Evolutionary conservation across 1,284 basidiomycete species (phyloP).

Genomic region (Polyporus tsugae): DNA sequence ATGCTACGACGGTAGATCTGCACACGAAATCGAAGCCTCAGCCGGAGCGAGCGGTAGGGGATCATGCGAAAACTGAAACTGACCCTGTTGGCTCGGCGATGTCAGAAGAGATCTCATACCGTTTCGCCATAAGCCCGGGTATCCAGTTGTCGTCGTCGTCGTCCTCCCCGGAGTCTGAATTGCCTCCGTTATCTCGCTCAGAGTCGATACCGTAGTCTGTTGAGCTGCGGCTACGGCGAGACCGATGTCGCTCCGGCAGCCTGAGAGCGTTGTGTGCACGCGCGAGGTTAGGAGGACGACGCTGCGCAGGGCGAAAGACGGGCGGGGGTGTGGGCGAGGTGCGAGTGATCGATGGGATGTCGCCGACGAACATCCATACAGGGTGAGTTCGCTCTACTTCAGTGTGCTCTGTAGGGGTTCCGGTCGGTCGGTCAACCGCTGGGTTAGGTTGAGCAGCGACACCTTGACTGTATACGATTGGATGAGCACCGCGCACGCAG

Average conservation of each 20-base stretch:
- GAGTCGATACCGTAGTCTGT: not conserved
- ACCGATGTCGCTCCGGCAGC: not conserved
- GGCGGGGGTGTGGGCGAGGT: constrained; percentile 1
- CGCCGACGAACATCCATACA: not conserved
- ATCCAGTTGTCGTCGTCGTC: not conserved
- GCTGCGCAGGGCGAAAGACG: not conserved
- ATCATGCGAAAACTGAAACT: too few species aligned
- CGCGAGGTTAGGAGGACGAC: not conserved
- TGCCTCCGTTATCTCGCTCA: not conserved
- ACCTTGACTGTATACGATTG: not conserved
- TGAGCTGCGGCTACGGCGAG: not conserved
- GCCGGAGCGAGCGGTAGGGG: too few species aligned
- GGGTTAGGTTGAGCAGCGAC: not conserved
- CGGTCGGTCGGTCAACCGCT: not conserved
- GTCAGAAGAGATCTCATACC: too few species aligned
- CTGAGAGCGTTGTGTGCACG: not conserved
- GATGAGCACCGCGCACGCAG: not conserved
- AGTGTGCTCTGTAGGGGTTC: not conserved
- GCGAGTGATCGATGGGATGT: not conserved
- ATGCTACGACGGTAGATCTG: too few species aligned
- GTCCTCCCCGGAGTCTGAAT: not conserved
- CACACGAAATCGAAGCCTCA: too few species aligned
- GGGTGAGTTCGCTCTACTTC: not conserved
- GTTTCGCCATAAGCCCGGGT: too few species aligned
- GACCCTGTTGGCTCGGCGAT: too few species aligned